Evolutionary conservation across 163 green algal species (phyloP).

Genomic region (Scenedesmus sp.): DNA sequence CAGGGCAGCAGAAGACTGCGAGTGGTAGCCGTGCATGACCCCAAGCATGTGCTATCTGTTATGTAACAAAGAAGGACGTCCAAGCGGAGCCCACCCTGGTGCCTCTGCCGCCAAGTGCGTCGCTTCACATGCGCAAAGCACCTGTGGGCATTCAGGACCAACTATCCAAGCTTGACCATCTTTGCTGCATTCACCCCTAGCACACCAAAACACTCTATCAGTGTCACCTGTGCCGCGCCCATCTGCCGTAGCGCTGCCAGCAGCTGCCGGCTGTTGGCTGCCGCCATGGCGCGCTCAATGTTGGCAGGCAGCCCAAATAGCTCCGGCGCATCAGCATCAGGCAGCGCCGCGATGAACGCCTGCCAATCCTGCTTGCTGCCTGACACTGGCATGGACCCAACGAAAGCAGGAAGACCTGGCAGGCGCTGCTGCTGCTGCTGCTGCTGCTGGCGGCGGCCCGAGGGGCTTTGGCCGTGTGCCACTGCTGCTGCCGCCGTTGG

Average conservation of each 20-base stretch:
- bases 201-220: not conserved
- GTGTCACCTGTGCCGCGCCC: slow-evolving; percentile 13
- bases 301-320: slow-evolving; percentile 87
- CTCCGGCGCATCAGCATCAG: slow-evolving; percentile 72
- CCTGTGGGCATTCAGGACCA: no score
- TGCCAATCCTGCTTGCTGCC: slow-evolving; percentile 41
- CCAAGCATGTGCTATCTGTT: no score
- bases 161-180: no score
- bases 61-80: no score
- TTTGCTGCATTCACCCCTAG: no score
- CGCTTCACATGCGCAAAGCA: no score
- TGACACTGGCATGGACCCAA: not conserved
- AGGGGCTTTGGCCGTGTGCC: not conserved
- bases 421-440: slow-evolving; percentile 47
- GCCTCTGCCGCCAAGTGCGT: no score
- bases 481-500: slow-evolving; percentile 38
- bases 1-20: no score
- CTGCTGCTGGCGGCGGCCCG: not conserved
- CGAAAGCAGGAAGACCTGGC: not conserved
- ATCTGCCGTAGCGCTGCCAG: slow-evolving; percentile 60
- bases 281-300: slow-evolving; percentile 72
- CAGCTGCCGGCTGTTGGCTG: slow-evolving; percentile 55
- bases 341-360: slow-evolving; percentile 61
- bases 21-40: no score
- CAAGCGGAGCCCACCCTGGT: not conserved